Percentiles rank a stretch among this genome's conserved stretches.
Evolutionary conservation across 2,329 filamentous ascomycete genomes (phyloP).

Genomic region (Amesomyces nigricolor): DNA sequence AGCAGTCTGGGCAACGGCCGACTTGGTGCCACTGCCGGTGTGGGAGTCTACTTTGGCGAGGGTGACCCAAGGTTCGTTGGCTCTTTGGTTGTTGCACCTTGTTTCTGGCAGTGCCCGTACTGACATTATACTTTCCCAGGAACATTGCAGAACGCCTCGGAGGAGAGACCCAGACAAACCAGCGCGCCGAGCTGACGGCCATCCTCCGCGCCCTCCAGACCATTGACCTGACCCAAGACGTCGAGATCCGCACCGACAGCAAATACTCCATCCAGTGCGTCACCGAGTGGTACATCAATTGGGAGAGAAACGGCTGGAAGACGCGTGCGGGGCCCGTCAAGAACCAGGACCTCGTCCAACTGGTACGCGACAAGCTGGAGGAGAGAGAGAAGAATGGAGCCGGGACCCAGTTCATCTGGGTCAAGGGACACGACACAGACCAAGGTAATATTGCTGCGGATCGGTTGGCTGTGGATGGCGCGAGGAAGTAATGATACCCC

Average conservation of each 20-base stretch:
- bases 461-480: conserved; percentile 55
- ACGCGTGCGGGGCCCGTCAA: conserved; percentile 69
- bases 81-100: neutral
- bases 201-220: conserved; percentile 78
- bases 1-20: conserved; percentile 56
- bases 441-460: conserved; percentile 78
- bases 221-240: conserved; percentile 58
- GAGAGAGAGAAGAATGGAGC: conserved; percentile 56
- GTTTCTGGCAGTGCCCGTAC: conserved; percentile 1
- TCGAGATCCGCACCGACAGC: conserved; percentile 83
- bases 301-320: conserved; percentile 72
- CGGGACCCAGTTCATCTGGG: conserved; percentile 72
- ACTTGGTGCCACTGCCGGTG: conserved; percentile 49
- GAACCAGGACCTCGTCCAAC: conserved; percentile 78
- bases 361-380: conserved; percentile 64
- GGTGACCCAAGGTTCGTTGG: conserved; percentile 46
- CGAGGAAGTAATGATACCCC: conserved; percentile 17
- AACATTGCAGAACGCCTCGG: conserved; percentile 70
- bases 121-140: conserved; percentile 30
- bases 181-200: conserved; percentile 90
- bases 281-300: conserved; percentile 73
- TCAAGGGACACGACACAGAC: conserved; percentile 75
- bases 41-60: conserved; percentile 59
- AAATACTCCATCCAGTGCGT: conserved; percentile 87
- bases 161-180: conserved; percentile 79